phyloP scores from a whole-genome alignment of 2,329 filamentous ascomycete genomes.

The Fusarium sp. region DNA sequence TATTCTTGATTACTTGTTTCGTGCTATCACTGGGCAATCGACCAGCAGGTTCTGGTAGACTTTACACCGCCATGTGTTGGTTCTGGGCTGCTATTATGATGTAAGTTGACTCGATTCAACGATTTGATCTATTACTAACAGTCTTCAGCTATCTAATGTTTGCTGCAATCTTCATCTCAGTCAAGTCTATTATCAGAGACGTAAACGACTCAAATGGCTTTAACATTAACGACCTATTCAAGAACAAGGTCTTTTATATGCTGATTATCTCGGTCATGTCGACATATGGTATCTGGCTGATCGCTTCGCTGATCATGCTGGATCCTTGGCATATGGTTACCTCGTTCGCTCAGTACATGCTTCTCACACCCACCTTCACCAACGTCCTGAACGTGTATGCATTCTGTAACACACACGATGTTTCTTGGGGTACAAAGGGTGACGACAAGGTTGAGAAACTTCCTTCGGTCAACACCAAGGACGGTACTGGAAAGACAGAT shows the following conservation, averaged over 20 bases:
- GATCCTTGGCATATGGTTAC: constrained; percentile 99
- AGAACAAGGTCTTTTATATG: constrained; percentile 90
- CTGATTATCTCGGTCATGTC: constrained; percentile 92
- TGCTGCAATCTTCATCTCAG: constrained; percentile 93
- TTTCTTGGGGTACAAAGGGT: constrained; percentile 98
- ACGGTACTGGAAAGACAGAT: constrained; percentile 91
- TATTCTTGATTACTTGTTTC: constrained; percentile 92
- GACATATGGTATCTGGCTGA: constrained; percentile 92
- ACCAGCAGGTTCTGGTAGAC: constrained; percentile 90
- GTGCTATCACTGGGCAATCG: constrained; percentile 94
- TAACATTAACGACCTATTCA: constrained; percentile 78
- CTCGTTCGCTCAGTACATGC: constrained; percentile 92
- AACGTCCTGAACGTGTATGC: constrained; percentile 99
- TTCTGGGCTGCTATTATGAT: constrained; percentile 98
- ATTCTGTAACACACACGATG: constrained; percentile 99
- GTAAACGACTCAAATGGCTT: constrained; percentile 72
- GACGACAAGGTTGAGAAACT: constrained; percentile 95
- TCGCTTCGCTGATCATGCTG: constrained; percentile 93
- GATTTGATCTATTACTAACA: constrained; percentile 36
- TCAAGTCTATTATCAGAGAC: constrained; percentile 82
- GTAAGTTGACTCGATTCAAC: constrained; percentile 60
- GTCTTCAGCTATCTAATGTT: constrained; percentile 83
- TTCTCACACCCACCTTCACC: constrained; percentile 95
- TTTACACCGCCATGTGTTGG: constrained; percentile 97
- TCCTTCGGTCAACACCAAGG: constrained; percentile 87